A percentile compares a stretch with the other conserved stretches of the same genome.
phyloP scores from a whole-genome alignment of 306 rosid species.

The Cucumis hystrix region DNA sequence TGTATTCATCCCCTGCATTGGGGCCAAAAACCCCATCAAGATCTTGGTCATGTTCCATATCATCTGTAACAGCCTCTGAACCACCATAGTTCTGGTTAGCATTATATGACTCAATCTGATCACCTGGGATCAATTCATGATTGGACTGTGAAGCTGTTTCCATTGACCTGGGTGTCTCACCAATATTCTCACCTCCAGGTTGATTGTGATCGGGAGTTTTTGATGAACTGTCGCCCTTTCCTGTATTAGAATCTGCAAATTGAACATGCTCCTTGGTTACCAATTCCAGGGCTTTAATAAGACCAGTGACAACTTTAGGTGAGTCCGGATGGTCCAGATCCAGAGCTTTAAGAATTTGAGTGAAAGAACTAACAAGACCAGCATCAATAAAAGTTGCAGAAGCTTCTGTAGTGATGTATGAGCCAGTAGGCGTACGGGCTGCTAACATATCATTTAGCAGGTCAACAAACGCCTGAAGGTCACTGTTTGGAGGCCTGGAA shows the following conservation, averaged over 20 bases:
- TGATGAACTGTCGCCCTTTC: constrained; percentile 48
- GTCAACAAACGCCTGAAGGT: constrained; percentile 67
- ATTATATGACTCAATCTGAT: constrained; percentile 45
- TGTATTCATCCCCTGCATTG: constrained; percentile 61
- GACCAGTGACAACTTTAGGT: constrained; percentile 74
- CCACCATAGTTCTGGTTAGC: constrained; percentile 61
- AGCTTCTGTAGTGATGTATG: constrained; percentile 75
- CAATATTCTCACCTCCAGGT: constrained; percentile 35
- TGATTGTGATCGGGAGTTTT: constrained; percentile 53
- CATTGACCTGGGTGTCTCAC: constrained; percentile 41
- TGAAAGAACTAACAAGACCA: constrained; percentile 62
- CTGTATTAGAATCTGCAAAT: constrained; percentile 47
- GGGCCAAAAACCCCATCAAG: constrained; percentile 61
- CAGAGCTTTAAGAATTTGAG: constrained; percentile 58
- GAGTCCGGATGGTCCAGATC: constrained; percentile 89
- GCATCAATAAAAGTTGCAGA: constrained; percentile 77
- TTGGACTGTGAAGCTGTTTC: constrained; percentile 53
- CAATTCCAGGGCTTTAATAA: constrained; percentile 81
- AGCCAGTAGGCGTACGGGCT: constrained; percentile 84
- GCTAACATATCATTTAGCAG: constrained; percentile 75
- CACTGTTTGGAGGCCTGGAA: constrained; percentile 49
- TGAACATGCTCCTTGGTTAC: constrained; percentile 80
- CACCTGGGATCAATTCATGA: constrained; percentile 43
- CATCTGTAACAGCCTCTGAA: constrained; percentile 84
- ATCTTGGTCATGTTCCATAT: constrained; percentile 97